Percentiles rank a stretch among this genome's conserved stretches.
Evolutionary conservation across 2,329 filamentous ascomycete species (phyloP).

Genomic region (Penicillium frequentans): DNA sequence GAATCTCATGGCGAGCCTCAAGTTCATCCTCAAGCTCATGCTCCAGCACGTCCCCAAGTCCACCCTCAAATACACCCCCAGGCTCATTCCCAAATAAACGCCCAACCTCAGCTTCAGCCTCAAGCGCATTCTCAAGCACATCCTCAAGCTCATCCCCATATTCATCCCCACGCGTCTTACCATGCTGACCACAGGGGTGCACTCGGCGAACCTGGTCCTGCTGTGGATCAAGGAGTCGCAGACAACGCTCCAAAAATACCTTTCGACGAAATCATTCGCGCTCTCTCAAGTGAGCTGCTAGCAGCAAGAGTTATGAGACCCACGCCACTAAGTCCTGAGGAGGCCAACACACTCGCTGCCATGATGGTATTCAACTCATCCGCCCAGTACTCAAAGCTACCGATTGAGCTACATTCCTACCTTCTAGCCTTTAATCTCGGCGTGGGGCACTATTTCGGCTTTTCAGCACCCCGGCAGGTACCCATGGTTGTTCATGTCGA

Average conservation of each 20-base stretch:
- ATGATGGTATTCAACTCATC: constrained; percentile 33
- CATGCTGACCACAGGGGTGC: not conserved
- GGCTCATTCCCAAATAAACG: not conserved
- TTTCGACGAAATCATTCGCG: constrained; percentile 33
- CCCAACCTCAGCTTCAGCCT: not conserved
- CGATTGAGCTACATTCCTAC: constrained; percentile 22
- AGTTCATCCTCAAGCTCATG: not conserved
- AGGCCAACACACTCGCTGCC: constrained; percentile 33
- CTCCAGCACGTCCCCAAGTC: not conserved
- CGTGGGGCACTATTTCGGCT: constrained; percentile 36
- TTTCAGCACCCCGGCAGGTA: constrained; percentile 23
- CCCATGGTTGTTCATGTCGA: constrained; percentile 30
- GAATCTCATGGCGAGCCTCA: not conserved
- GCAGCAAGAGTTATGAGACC: constrained; percentile 28
- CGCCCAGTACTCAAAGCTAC: constrained; percentile 28
- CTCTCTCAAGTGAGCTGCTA: constrained; percentile 34
- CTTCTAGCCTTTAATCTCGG: constrained; percentile 39
- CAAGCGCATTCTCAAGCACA: not conserved
- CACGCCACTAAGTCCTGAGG: constrained; percentile 27
- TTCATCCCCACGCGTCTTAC: not conserved
- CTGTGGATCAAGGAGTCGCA: constrained; percentile 6
- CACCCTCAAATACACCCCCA: not conserved
- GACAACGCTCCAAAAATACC: constrained; percentile 17
- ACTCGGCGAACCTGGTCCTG: not conserved
- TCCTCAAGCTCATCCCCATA: not conserved